Evolutionary conservation across 2,329 filamentous ascomycete genomes (phyloP).

Genomic region (Trichoderma atrobrunneum): DNA sequence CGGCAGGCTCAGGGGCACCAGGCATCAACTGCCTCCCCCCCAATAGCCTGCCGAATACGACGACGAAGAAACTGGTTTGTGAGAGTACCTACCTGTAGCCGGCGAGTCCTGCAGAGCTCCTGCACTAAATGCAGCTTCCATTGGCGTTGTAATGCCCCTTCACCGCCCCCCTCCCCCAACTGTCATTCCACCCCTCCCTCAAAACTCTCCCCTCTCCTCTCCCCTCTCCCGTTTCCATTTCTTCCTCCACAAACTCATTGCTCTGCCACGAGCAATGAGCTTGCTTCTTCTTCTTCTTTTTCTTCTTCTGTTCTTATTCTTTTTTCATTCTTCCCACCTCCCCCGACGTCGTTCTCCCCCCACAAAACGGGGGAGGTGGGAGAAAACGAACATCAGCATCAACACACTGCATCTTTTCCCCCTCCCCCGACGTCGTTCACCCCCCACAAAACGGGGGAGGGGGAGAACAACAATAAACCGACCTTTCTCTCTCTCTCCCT

Average conservation of each 20-base stretch:
- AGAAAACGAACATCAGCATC: neutral
- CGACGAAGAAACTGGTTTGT: neutral
- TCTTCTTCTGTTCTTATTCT: neutral
- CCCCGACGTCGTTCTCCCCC: neutral
- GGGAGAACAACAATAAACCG: too few relatives aligned
- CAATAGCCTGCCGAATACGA: neutral
- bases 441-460: too few relatives aligned
- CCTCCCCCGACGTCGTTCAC: neutral
- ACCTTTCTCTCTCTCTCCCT: too few relatives aligned
- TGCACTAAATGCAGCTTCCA: neutral
- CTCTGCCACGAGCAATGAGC: neutral
- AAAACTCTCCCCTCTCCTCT: neutral
- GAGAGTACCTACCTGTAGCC: neutral
- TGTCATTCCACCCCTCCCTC: neutral
- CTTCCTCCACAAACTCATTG: neutral
- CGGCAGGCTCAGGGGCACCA: neutral
- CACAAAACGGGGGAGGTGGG: neutral
- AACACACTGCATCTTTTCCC: neutral
- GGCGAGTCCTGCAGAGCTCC: neutral
- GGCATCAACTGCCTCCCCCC: neutral
- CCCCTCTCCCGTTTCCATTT: neutral
- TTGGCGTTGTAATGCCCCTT: neutral
- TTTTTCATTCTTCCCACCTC: neutral
- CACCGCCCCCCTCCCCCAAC: neutral
- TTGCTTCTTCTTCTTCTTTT: neutral